Percentiles rank a stretch among this genome's conserved stretches.
These are phyloP conservation scores for Trypanosoma scelopori DNA, from an alignment of 208 protist species.

Conservation along the genomic window DNA sequence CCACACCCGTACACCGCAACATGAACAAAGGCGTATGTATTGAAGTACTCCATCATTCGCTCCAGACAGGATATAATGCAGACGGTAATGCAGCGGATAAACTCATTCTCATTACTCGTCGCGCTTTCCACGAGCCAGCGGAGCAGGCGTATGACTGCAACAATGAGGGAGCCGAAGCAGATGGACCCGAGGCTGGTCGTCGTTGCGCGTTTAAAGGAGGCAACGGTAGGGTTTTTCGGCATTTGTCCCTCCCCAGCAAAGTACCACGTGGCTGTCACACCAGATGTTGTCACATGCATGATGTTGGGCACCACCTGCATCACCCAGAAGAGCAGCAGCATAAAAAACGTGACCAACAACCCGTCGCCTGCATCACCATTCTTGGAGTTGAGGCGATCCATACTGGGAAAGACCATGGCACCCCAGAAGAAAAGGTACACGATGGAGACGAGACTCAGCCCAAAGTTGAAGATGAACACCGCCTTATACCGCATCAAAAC, in stretches of 20 bases:
- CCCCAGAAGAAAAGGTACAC: conserved; percentile 64
- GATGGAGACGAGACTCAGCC: conserved; percentile 27
- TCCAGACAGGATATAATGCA: conserved; percentile 57
- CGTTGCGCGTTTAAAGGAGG: conserved; percentile 68
- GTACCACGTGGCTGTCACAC: conserved; percentile 88
- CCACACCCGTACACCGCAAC: conserved; percentile 91
- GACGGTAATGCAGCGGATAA: conserved; percentile 48
- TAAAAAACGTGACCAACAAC: conserved; percentile 44
- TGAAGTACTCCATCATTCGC: conserved; percentile 87
- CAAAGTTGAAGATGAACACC: conserved; percentile 50
- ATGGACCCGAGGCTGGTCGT: conserved; percentile 90
- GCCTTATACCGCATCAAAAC: conserved; percentile 58
- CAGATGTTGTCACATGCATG: conserved; percentile 80
- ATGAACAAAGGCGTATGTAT: conserved; percentile 92
- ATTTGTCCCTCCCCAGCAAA: conserved; percentile 71
- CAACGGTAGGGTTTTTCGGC: conserved; percentile 67
- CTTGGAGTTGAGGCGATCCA: conserved; percentile 38
- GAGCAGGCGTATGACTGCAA: conserved; percentile 82
- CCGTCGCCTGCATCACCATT: conserved; percentile 34
- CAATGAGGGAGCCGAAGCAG: conserved; percentile 91
- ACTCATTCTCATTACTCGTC: conserved; percentile 35
- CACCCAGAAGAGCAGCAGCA: conserved; percentile 48
- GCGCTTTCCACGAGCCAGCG: conserved; percentile 46
- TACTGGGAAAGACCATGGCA: conserved; percentile 32
- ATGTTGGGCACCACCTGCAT: conserved; percentile 55